Evolutionary conservation across 2,329 filamentous ascomycete species (phyloP), one percentile per base, ranked within the genome.

Genomic region (Colletotrichum lupini): DNA sequence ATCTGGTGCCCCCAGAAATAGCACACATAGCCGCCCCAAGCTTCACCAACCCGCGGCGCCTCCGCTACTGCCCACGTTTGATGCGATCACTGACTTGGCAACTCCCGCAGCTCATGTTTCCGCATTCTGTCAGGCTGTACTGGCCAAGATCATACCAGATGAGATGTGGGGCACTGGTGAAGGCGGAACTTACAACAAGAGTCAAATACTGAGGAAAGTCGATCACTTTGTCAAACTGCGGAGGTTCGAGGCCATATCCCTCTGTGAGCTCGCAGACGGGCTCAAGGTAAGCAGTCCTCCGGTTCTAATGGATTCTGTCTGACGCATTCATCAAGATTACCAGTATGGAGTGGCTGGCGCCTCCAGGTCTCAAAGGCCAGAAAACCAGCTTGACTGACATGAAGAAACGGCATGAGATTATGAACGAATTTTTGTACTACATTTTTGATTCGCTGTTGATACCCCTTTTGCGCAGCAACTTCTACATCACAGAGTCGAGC

Each of bases 401-500:
- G 35, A 83, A 85, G 7, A 98, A 98, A 81, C 92, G 95, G 12
- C 86, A 85, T 30, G 94, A 98, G 78, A 87, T 98, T 0, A 90
- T 98, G 61, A 83, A 91, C 66, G 97, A 99, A 80, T 92, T 98
- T 71, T 78, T 98, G 7, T 98, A 98, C 83, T 99, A 95, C 80
- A 76, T 97, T 4, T 97, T 99, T 78, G 97, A 99, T 82, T 98
- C 95, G 0, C 87, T 98, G 26, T 80, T 99, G 68, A 93, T 98
- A 77, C 96, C 97, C 11, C 87, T 99, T 8, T 89, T 98, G 60
- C 91, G 94, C 42, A 92, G 90, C 75, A 95, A 97, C 78, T 99
- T 99, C 78, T 96, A 98, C 79, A 94, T 98, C 49, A 99, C 97
- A 0, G 97, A 99, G 81, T 97, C 95, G 0, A 95, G 91, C 75